Percentiles rank a stretch among this genome's conserved stretches.
phyloP scores from a whole-genome alignment of 2,329 filamentous ascomycete genomes.

The Didymosphaeria variabile region DNA sequence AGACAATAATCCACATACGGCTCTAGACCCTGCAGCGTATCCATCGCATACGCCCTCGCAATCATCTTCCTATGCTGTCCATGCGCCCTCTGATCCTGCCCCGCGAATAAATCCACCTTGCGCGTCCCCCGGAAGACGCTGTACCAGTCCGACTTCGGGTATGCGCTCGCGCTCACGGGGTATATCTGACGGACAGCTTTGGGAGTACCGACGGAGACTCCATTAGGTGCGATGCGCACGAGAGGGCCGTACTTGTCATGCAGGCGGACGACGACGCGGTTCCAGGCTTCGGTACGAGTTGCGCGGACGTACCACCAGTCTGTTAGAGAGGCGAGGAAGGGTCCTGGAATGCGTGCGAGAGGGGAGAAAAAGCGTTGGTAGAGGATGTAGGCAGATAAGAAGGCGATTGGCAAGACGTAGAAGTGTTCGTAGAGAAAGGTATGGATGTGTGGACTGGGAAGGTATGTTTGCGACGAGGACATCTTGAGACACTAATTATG shows the following conservation, averaged over 20 bases:
- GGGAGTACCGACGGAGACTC: slow-evolving; percentile 2
- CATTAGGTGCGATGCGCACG: neutral
- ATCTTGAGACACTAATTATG: neutral
- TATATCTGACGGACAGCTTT: neutral
- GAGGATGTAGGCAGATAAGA: slow-evolving; percentile 18
- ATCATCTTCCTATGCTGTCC: slow-evolving; percentile 9
- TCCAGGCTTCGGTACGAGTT: neutral
- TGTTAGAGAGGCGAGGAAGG: slow-evolving; percentile 36
- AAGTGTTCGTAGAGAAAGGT: slow-evolving; percentile 14
- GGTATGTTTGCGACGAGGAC: neutral
- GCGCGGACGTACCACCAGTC: slow-evolving; percentile 20
- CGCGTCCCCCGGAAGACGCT: neutral
- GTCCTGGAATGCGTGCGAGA: slow-evolving; percentile 37
- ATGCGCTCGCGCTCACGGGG: neutral
- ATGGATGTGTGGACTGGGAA: neutral
- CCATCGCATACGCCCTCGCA: slow-evolving; percentile 9
- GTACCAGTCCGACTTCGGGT: slow-evolving; percentile 4
- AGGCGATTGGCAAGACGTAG: slow-evolving; percentile 5
- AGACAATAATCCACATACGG: slow-evolving; percentile 49
- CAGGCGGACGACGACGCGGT: neutral
- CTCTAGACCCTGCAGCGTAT: slow-evolving; percentile 48
- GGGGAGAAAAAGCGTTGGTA: slow-evolving; percentile 30
- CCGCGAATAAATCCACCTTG: slow-evolving; percentile 5
- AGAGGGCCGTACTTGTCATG: slow-evolving; percentile 3
- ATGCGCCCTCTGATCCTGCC: neutral